These are phyloP conservation scores for Artemisia argyi DNA, from an alignment of 129 eudicot genomes.

Conservation along the genomic window DNA sequence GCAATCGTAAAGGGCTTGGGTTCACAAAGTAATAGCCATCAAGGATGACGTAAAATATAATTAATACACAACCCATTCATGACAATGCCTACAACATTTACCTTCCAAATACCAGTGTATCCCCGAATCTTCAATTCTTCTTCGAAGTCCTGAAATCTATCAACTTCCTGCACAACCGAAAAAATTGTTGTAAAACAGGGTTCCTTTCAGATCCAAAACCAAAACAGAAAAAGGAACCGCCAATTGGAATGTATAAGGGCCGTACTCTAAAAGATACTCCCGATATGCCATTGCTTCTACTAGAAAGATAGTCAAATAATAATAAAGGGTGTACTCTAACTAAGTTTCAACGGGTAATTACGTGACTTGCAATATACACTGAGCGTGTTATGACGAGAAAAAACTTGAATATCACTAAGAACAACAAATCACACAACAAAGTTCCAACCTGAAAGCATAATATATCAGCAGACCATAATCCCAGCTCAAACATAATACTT, in stretches of 20 bases:
- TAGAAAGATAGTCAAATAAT: too few relatives aligned
- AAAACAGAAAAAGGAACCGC: background rate
- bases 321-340: background rate
- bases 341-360: background rate
- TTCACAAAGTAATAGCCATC: slow-evolving; percentile 7
- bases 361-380: slow-evolving; percentile 1
- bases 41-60: background rate
- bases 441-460: slow-evolving; percentile 78
- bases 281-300: too few relatives aligned
- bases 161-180: slow-evolving; percentile 74
- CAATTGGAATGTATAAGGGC: too few relatives aligned
- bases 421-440: background rate
- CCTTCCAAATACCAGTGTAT: slow-evolving; percentile 96
- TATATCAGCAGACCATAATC: slow-evolving; percentile 93
- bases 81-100: slow-evolving; percentile 19
- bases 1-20: background rate
- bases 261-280: too few relatives aligned
- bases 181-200: slow-evolving; percentile 8
- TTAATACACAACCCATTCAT: background rate
- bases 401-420: background rate
- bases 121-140: slow-evolving; percentile 68
- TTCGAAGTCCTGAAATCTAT: slow-evolving; percentile 73
- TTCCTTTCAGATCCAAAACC: slow-evolving; percentile 1
- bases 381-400: background rate
- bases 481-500: slow-evolving; percentile 75